Evolutionary conservation across 345 rosid genomes (phyloP), one percentile per base, ranked within the genome.

Genomic region (Stellera chamaejasme): DNA sequence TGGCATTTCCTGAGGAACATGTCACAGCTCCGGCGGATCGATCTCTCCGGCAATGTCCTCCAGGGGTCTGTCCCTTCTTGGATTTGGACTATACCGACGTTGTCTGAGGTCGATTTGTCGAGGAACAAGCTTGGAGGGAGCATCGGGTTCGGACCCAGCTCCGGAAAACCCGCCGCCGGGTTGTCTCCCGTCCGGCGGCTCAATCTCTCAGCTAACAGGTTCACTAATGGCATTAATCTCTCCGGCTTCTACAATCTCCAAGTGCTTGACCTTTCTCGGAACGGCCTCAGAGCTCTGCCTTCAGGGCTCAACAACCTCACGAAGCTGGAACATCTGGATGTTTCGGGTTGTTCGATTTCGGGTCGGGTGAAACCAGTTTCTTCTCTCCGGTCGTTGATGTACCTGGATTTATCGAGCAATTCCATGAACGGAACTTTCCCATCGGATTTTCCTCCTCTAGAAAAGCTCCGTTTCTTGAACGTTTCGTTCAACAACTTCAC

Each of bases 171-270:
- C 23, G 71, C 61, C 64, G 60, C 58, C 16, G 67, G 79, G 6
- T 66, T 69, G 52, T 76, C 90, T 3, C 50, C 69, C 0, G 66
- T 92, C 62, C 56, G 52, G 71, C 62, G 63, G 53, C 79, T 92
- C 13, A 74, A 88, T 63, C 82, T 91, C 65, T 91, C 98, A 27
- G 45, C 59, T 6, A 91, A 88, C 72, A 77, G 98, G 77, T 88
- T 91, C 66, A 80, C 88, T 2, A 82, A 79, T 61, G 63, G 67
- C 61, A 76, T 62, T 48, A 70, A 78, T 48, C 58, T 88, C 28
- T 80, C 90, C 56, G 83, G 79, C 13, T 83, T 88, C 50, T 36
- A 60, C 2, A 72, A 66, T 43, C 77, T 91, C 59, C 57, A 62
- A 62, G 27, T 57, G 65, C 83, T 91, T 23, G 83, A 80, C 58